Evolutionary conservation across 2,329 filamentous ascomycete species (phyloP), one percentile per base, ranked within the genome.

Genomic region (Ophiocordyceps camponoti-leonardi): DNA sequence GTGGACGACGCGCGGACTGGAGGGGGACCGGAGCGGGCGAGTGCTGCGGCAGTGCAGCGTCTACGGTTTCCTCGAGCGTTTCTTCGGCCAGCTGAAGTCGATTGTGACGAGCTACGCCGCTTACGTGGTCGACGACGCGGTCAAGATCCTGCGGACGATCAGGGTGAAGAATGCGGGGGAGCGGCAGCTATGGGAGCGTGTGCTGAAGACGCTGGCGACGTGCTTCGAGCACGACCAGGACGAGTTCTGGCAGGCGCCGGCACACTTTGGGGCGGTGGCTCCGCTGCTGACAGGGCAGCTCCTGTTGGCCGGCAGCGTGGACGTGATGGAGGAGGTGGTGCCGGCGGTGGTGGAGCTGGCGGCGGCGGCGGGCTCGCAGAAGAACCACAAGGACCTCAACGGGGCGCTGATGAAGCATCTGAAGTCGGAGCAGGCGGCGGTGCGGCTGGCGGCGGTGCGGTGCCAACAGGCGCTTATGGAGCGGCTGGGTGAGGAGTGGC

Each of bases 371-470:
- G 83, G 90, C 53, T 90, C 86, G 0, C 79, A 85, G 42, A 83
- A 93, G 51, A 88, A 95, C 56, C 86, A 93, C 62, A 94, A 94
- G 67, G 79, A 86, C 53, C 73, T 98, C 54, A 96, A 96, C 66
- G 69, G 72, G 5, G 67, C 73, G 2, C 72, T 98, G 48, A 76
- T 96, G 56, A 79, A 79, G 58, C 81, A 83, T 54, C 76, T 96
- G 62, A 79, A 85, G 28, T 79, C 81, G 4, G 80, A 86, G 50
- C 74, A 77, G 46, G 69, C 82, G 8, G 69, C 75, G 22, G 81
- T 90, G 8, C 75, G 92, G 16, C 68, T 96, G 31, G 86, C 84
- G 1, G 86, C 86, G 0, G 81, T 98, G 33, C 80, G 80, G 63
- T 82, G 82, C 53, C 78, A 96, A 66, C 82, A 87, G 58, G 75